Evolutionary conservation across 1,284 basidiomycete genomes (phyloP).

Genomic region (Rhodotorula sp.): DNA sequence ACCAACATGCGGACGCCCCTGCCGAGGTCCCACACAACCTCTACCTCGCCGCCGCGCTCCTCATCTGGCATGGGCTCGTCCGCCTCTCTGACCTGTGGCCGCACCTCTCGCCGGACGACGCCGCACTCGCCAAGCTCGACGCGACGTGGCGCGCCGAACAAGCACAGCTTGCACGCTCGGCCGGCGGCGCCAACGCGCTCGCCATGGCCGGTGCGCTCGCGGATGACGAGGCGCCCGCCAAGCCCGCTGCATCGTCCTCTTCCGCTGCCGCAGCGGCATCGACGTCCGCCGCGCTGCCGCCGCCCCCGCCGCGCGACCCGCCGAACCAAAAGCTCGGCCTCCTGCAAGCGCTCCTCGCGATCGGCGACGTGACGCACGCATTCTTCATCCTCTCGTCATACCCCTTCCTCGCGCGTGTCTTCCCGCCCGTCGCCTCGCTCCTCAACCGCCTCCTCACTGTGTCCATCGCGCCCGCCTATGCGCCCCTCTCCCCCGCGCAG

Average conservation of each 20-base stretch:
- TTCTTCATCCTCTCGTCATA: slow-evolving; percentile 77
- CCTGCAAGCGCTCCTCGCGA: slow-evolving; percentile 74
- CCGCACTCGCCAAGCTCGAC: slow-evolving; percentile 68
- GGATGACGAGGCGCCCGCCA: slow-evolving; percentile 56
- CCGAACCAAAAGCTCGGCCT: slow-evolving; percentile 82
- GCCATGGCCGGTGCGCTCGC: slow-evolving; percentile 87
- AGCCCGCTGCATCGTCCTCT: background rate
- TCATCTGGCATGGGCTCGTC: slow-evolving; percentile 86
- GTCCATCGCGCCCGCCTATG: slow-evolving; percentile 47
- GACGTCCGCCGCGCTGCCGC: slow-evolving; percentile 25
- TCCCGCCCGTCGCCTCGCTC: slow-evolving; percentile 80
- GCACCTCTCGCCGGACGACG: slow-evolving; percentile 71
- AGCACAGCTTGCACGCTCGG: slow-evolving; percentile 61
- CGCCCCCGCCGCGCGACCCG: slow-evolving; percentile 34
- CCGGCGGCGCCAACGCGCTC: slow-evolving; percentile 67
- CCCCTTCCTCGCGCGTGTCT: slow-evolving; percentile 80
- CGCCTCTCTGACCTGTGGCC: slow-evolving; percentile 80
- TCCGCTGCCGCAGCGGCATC: slow-evolving; percentile 4
- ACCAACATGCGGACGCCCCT: slow-evolving; percentile 65
- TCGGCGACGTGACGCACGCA: slow-evolving; percentile 79
- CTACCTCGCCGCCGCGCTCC: slow-evolving; percentile 78
- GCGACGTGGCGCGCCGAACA: slow-evolving; percentile 62
- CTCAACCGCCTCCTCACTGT: slow-evolving; percentile 48
- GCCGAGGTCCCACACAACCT: slow-evolving; percentile 66
- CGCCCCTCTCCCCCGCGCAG: slow-evolving; percentile 22